A percentile compares a stretch with the other conserved stretches of the same genome.
phyloP scores from a whole-genome alignment of 495 filamentous ascomycete genomes.

The Cercophora scortea region DNA sequence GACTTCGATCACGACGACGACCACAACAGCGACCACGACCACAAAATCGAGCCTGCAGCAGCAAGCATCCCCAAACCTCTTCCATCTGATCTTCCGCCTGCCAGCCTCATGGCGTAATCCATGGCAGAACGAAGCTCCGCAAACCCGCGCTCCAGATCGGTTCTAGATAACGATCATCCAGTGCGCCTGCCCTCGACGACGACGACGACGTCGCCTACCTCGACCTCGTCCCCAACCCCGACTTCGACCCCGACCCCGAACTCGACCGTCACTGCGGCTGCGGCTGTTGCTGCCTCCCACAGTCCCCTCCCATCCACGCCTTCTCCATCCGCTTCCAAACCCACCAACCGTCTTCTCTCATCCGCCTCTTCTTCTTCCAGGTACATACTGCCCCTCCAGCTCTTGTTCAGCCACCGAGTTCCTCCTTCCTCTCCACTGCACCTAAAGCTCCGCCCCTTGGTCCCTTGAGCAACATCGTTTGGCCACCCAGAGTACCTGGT shows the following conservation, averaged over 20 bases:
- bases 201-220: background rate
- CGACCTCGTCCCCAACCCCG: conserved; percentile 13
- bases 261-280: conserved; percentile 1
- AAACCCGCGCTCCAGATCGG: conserved; percentile 46
- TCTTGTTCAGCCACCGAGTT: background rate
- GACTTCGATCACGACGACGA: no score
- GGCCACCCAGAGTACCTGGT: no score
- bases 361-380: conserved; percentile 14
- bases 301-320: conserved; percentile 7
- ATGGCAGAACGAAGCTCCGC: conserved; percentile 50
- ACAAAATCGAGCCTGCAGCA: background rate
- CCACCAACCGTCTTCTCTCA: conserved; percentile 4
- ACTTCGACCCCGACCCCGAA: background rate
- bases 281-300: background rate
- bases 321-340: conserved; percentile 3
- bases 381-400: conserved; percentile 14
- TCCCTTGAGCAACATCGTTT: no score
- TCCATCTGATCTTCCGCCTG: conserved; percentile 15
- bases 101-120: conserved; percentile 48
- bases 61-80: background rate
- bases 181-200: conserved; percentile 27
- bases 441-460: background rate
- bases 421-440: background rate
- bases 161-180: conserved; percentile 39
- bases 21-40: background rate